These are phyloP conservation scores for Eustoma russellianum DNA, from an alignment of 257 asterid genomes.

Conservation along the genomic window DNA sequence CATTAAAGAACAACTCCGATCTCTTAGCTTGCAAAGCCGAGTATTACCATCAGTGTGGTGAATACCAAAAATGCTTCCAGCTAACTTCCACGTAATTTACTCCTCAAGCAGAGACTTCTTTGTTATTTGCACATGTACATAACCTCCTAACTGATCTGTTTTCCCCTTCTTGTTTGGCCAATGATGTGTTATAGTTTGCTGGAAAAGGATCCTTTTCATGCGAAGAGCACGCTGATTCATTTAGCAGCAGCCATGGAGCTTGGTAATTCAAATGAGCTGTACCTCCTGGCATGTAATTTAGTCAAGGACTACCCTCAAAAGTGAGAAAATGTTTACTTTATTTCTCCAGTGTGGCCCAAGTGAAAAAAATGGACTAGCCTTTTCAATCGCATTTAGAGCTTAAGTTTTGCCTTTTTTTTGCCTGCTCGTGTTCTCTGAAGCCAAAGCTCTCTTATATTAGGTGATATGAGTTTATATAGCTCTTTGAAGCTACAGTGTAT, in stretches of 20 bases:
- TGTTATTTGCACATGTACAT: not conserved
- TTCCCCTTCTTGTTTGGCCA: conserved; percentile 12
- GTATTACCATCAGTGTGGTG: conserved; percentile 93
- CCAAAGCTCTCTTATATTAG: too few relatives aligned
- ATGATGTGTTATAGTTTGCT: conserved; percentile 65
- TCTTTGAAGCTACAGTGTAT: too few relatives aligned
- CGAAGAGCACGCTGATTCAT: conserved; percentile 85
- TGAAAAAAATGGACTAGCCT: not conserved
- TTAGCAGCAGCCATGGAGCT: conserved; percentile 99
- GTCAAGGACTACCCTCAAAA: conserved; percentile 98
- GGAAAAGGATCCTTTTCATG: conserved; percentile 98
- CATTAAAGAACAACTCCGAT: conserved; percentile 78
- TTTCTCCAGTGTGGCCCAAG: not conserved
- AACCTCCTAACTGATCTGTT: not conserved
- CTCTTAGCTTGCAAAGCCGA: conserved; percentile 99
- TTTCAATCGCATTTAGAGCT: not conserved
- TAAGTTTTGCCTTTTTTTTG: not conserved
- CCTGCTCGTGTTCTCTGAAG: too few relatives aligned
- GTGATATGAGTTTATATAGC: too few relatives aligned
- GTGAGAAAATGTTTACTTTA: conserved; percentile 36
- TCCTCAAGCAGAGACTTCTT: conserved; percentile 5
- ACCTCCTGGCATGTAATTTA: conserved; percentile 96
- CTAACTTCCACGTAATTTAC: conserved; percentile 72
- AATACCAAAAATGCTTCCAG: conserved; percentile 91
- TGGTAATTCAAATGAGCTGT: conserved; percentile 93